Base-by-base conservation (phyloP, 83 land plant genomes). In the Thuja plicata region DNA sequence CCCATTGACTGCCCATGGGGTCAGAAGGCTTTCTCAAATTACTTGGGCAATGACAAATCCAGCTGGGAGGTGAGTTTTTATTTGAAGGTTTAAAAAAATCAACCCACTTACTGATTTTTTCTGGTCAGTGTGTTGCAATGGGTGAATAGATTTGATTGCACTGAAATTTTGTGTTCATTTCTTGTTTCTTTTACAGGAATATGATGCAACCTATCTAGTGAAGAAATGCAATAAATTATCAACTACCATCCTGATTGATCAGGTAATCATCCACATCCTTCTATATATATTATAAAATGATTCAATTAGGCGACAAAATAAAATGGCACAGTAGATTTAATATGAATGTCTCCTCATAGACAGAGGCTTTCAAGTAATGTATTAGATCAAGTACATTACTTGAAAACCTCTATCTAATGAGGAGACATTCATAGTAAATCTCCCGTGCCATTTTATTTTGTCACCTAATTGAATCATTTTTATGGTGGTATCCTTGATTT, bases 1-100 rank as follows among this genome's bases (percentile, higher is more conserved):
- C 99, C 99, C 87, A 91, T 93, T 66, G 93, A 92, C 86, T 96
- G 96, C 88, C 92, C 97, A n/a, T 97, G 98, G 99, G 99, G 99
- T 52, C 95, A 94, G 92, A 98, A 97, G 87, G 99, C 99, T 24
- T 96, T 98, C 87, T 88, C 93, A 48, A 97, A 96, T 74, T 98
- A 98, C 91, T 88, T 98, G 48, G 99, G 99, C 55, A 87, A 85
- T 38, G 92, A 95, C 74, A 94, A 94, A 90, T 91, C 95, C 55
- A 89, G 87, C 24, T 98, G 99, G 99, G 97, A 98, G 98, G 99
- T 95, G 90, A 85, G 48, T 10, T 41, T 32, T 41, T 62, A 52
- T 24, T 71, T 37, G 15, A 21, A 48, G 46, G 45, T 46, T 48
- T 90, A 62, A 5, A 54, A 60, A 60, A 60, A 60, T 60, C 52